Conservation (phyloP, 2,329 filamentous ascomycete species). For the Alternaria sp. region DNA sequence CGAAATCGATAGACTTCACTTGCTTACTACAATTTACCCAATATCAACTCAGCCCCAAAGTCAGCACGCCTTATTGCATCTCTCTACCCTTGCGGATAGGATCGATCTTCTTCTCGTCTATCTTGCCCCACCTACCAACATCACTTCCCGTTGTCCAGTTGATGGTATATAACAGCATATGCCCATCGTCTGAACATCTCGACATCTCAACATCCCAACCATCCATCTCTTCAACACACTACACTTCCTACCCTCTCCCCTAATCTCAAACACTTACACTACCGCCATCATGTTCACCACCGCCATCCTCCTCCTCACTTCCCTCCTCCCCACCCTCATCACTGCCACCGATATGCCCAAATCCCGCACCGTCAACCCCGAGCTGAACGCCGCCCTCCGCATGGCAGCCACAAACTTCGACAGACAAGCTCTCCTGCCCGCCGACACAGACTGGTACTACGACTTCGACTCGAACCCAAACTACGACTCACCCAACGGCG, state of each 20-base stretch:
- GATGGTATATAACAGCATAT: conserved; percentile 7
- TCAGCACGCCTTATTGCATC: conserved; percentile 4
- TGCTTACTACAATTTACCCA: conserved; percentile 8
- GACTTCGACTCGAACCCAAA: conserved; percentile 57
- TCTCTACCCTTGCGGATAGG: conserved; percentile 6
- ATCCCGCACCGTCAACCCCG: conserved; percentile 54
- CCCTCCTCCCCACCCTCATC: conserved; percentile 24
- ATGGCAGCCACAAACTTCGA: conserved; percentile 58
- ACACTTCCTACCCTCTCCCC: not conserved
- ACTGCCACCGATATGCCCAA: conserved; percentile 38
- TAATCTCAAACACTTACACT: not conserved
- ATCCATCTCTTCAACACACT: not conserved
- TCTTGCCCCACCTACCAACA: conserved; percentile 2
- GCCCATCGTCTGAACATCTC: conserved; percentile 1
- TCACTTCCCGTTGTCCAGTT: not conserved
- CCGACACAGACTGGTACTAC: conserved; percentile 58
- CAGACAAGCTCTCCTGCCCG: conserved; percentile 52
- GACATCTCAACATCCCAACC: not conserved
- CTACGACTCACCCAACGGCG: conserved; percentile 58
- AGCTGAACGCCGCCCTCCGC: conserved; percentile 49
- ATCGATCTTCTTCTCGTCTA: conserved; percentile 4
- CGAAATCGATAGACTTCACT: conserved; percentile 2
- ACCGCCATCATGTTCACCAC: conserved; percentile 9
- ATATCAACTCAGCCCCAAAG: conserved; percentile 7
- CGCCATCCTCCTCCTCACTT: conserved; percentile 15